Conservation (phyloP, 1,284 basidiomycete genomes). For the Blastosporella zonata region DNA sequence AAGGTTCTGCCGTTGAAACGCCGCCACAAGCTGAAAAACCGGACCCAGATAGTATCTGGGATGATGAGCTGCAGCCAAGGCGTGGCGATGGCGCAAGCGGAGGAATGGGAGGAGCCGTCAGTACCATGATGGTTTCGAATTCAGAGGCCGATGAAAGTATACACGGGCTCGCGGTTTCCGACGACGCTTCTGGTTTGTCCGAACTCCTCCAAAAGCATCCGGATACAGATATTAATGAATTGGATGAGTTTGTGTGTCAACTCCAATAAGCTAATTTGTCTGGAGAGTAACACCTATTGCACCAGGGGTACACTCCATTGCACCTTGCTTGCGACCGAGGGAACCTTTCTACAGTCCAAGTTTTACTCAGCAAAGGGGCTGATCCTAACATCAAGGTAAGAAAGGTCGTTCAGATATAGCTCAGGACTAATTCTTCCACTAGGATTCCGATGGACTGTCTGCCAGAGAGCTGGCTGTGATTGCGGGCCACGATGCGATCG, state of each 20-base stretch:
- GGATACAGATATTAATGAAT: slow-evolving; percentile 34
- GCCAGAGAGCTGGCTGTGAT: slow-evolving; percentile 64
- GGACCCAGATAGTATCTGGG: slow-evolving; percentile 22
- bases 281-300: slow-evolving; percentile 6
- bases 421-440: slow-evolving; percentile 7
- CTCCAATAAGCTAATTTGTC: background rate
- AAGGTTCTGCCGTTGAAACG: slow-evolving; percentile 27
- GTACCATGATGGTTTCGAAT: slow-evolving; percentile 43
- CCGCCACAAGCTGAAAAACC: slow-evolving; percentile 7
- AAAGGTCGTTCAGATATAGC: background rate
- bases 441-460: slow-evolving; percentile 75
- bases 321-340: slow-evolving; percentile 87
- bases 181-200: slow-evolving; percentile 47
- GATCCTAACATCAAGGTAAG: slow-evolving; percentile 60
- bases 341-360: slow-evolving; percentile 49
- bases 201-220: slow-evolving; percentile 43
- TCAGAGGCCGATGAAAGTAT: slow-evolving; percentile 40
- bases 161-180: slow-evolving; percentile 64
- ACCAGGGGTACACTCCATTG: slow-evolving; percentile 80
- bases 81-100: slow-evolving; percentile 29
- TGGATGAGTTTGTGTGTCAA: slow-evolving; percentile 60
- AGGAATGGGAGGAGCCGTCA: slow-evolving; percentile 22
- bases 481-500: slow-evolving; percentile 64
- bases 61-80: slow-evolving; percentile 18
- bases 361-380: slow-evolving; percentile 67